These are phyloP conservation scores for Agrocybe pediades DNA, from an alignment of 768 basidiomycete species.

Conservation along the genomic window DNA sequence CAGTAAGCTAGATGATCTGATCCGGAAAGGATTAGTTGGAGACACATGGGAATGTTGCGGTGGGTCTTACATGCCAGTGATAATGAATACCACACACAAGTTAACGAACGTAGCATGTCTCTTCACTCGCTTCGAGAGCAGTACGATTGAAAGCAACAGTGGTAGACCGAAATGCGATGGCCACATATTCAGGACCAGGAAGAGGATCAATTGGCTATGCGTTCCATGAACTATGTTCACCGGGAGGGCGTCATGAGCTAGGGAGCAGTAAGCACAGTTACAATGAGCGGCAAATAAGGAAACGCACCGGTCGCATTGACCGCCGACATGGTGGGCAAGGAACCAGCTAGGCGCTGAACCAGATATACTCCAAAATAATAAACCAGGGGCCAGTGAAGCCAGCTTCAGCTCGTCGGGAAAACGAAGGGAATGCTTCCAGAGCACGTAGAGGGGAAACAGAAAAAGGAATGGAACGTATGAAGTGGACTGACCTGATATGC, in stretches of 20 bases:
- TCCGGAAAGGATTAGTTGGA: not conserved
- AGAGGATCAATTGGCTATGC: conserved; percentile 38
- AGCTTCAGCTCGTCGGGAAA: conserved; percentile 14
- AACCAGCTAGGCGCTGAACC: not conserved
- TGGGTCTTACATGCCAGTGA: conserved; percentile 49
- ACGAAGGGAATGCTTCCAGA: conserved; percentile 17
- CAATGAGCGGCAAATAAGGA: not conserved
- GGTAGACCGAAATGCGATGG: conserved; percentile 52
- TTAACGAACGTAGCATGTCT: conserved; percentile 51
- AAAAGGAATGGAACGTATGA: not conserved
- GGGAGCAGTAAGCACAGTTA: not conserved
- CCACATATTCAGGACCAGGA: conserved; percentile 50
- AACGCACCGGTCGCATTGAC: not conserved
- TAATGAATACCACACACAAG: conserved; percentile 44
- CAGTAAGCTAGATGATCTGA: conserved; percentile 44
- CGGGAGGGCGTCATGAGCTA: conserved; percentile 7
- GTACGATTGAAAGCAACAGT: conserved; percentile 38
- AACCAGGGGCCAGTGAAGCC: conserved; percentile 12
- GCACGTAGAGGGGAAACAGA: conserved; percentile 4
- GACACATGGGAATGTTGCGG: too few species aligned
- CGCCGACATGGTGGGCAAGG: not conserved
- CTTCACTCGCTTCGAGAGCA: conserved; percentile 41
- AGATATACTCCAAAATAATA: not conserved
- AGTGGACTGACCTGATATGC: not conserved
- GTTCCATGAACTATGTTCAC: conserved; percentile 45